These are phyloP conservation scores for Wolfiporia cocos DNA, from an alignment of 1,284 basidiomycete species.

Conservation along the genomic window DNA sequence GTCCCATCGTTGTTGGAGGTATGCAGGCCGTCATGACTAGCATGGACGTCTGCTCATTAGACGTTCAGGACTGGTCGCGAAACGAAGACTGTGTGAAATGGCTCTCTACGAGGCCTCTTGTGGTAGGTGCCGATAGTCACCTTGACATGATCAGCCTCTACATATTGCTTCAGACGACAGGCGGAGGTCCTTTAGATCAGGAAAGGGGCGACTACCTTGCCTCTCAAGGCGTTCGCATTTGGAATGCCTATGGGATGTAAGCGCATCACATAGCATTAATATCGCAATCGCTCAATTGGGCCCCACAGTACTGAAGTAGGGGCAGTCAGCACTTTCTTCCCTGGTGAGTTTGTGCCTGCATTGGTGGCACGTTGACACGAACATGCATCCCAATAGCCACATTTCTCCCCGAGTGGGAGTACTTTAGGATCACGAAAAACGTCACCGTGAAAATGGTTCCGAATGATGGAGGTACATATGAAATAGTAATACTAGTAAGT, in stretches of 20 bases:
- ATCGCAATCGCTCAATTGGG: not conserved
- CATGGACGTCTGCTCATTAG: not conserved
- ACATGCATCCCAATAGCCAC: not conserved
- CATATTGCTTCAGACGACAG: slow-evolving; percentile 1
- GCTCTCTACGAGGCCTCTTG: not conserved
- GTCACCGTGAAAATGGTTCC: slow-evolving; percentile 3
- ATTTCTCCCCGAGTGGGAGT: slow-evolving; percentile 4
- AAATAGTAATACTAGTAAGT: slow-evolving; percentile 6
- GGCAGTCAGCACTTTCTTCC: not conserved
- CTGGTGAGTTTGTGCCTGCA: not conserved
- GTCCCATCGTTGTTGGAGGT: slow-evolving; percentile 7
- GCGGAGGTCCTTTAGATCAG: slow-evolving; percentile 6
- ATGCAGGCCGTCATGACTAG: not conserved
- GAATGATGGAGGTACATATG: slow-evolving; percentile 2
- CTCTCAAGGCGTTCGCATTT: slow-evolving; percentile 3
- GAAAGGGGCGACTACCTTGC: slow-evolving; percentile 1
- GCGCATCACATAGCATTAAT: not conserved
- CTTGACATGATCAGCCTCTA: not conserved
- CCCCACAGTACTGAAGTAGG: not conserved
- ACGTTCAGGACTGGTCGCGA: not conserved
- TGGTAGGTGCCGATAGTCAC: no score
- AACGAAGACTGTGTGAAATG: not conserved
- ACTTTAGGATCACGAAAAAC: not conserved
- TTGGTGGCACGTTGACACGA: not conserved
- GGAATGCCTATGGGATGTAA: slow-evolving; percentile 3